These are phyloP conservation scores for Gentiana straminea DNA, from an alignment of 257 asterid genomes.

Conservation along the genomic window DNA sequence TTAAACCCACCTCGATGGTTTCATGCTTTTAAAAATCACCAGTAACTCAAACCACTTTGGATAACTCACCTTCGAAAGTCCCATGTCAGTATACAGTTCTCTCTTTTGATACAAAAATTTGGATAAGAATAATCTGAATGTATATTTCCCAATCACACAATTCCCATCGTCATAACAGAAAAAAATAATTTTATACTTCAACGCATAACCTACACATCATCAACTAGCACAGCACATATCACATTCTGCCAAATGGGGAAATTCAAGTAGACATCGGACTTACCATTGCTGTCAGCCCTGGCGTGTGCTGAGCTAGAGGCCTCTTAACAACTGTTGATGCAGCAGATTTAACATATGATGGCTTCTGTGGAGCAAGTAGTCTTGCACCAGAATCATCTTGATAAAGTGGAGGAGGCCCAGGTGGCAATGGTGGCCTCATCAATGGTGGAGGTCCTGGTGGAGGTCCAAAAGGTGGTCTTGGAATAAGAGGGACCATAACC, in stretches of 20 bases:
- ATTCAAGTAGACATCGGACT: constrained; percentile 19
- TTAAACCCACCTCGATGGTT: no score
- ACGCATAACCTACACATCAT: neutral
- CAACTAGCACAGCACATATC: neutral
- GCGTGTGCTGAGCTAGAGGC: constrained; percentile 99
- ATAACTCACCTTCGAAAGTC: no score
- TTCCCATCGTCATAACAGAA: neutral
- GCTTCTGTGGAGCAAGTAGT: constrained; percentile 54
- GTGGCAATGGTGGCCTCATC: constrained; percentile 98
- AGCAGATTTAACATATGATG: constrained; percentile 92
- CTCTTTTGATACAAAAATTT: no score
- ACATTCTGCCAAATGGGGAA: neutral
- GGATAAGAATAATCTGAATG: no score
- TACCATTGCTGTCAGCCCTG: constrained; percentile 98
- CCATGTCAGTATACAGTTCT: no score
- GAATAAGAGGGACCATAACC: constrained; percentile 57
- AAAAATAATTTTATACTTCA: neutral
- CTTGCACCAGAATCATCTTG: constrained; percentile 39
- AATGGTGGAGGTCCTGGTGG: constrained; percentile 47
- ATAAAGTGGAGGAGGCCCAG: constrained; percentile 85
- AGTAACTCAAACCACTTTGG: no score
- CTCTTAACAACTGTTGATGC: constrained; percentile 97
- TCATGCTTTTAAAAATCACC: no score
- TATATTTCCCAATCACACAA: no score
- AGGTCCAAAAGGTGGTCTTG: constrained; percentile 76